Evolutionary conservation across 805 yeast species (phyloP).

Genomic region (Starmerella vitae): DNA sequence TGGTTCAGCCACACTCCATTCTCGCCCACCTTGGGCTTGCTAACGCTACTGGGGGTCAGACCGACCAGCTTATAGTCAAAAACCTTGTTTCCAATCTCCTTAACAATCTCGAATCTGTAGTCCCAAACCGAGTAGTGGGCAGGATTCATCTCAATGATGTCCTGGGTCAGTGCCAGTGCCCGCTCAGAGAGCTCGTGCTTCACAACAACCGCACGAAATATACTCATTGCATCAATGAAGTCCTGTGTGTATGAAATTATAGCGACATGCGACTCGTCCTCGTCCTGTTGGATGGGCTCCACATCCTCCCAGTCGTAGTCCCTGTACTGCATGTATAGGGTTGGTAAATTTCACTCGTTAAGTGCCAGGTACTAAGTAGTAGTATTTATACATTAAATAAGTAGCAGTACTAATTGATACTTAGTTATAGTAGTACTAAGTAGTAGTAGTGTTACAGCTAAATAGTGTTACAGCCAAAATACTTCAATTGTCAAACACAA

Average conservation of each 20-base stretch:
- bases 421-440: no score
- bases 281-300: conserved; percentile 23
- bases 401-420: no score
- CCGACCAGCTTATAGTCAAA: conserved; percentile 18
- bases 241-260: conserved; percentile 51
- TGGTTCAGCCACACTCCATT: conserved; percentile 74
- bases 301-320: conserved; percentile 28
- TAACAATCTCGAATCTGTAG: conserved; percentile 27
- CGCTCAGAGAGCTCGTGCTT: conserved; percentile 53
- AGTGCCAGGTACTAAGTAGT: no score
- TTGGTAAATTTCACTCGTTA: no score
- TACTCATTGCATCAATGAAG: conserved; percentile 48
- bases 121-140: conserved; percentile 89
- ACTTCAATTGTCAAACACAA: no score
- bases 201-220: conserved; percentile 45
- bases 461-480: no score
- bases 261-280: conserved; percentile 26
- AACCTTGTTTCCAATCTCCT: conserved; percentile 26
- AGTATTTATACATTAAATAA: no score
- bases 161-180: conserved; percentile 52
- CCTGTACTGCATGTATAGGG: no score
- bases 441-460: no score
- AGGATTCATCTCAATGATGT: conserved; percentile 54
- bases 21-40: conserved; percentile 21
- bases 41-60: conserved; percentile 21